Evolutionary conservation across 2,329 filamentous ascomycete genomes (phyloP).

Genomic region (Raffaelea deltoideospora): DNA sequence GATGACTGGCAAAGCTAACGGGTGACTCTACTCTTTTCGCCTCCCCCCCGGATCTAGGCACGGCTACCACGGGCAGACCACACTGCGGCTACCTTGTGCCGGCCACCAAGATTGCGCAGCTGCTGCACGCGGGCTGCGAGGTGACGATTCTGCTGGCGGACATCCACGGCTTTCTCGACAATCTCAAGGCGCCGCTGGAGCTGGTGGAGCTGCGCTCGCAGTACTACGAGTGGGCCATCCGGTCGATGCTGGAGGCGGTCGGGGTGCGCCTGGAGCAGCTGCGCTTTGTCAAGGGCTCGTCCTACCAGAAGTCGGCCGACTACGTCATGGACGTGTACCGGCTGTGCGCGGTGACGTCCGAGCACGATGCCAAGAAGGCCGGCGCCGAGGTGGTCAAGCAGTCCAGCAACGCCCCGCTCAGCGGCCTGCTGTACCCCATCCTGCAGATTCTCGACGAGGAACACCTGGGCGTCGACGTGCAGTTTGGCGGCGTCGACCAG

Average conservation of each 20-base stretch:
- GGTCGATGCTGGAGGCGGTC: constrained; percentile 58
- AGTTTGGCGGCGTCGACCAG: constrained; percentile 77
- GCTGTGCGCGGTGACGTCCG: constrained; percentile 52
- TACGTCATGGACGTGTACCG: constrained; percentile 88
- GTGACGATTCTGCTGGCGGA: constrained; percentile 66
- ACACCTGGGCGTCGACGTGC: constrained; percentile 72
- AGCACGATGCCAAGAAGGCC: constrained; percentile 77
- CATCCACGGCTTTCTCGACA: constrained; percentile 63
- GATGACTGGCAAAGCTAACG: too few species aligned
- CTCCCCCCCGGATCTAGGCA: constrained; percentile 34
- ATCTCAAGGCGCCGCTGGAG: constrained; percentile 76
- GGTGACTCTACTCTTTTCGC: too few species aligned
- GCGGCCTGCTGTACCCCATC: constrained; percentile 66
- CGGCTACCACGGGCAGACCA: constrained; percentile 71
- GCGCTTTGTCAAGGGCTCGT: constrained; percentile 70
- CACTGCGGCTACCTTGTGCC: constrained; percentile 85
- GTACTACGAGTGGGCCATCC: constrained; percentile 72
- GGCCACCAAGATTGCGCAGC: constrained; percentile 77
- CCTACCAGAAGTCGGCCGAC: constrained; percentile 56
- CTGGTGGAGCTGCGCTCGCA: constrained; percentile 67
- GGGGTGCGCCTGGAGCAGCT: constrained; percentile 67
- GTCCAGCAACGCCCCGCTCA: constrained; percentile 57
- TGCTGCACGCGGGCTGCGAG: constrained; percentile 71
- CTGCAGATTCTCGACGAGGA: constrained; percentile 88
- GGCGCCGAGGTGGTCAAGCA: constrained; percentile 94